Conservation (phyloP, 129 eudicot species). For the Tagetes patula region DNA sequence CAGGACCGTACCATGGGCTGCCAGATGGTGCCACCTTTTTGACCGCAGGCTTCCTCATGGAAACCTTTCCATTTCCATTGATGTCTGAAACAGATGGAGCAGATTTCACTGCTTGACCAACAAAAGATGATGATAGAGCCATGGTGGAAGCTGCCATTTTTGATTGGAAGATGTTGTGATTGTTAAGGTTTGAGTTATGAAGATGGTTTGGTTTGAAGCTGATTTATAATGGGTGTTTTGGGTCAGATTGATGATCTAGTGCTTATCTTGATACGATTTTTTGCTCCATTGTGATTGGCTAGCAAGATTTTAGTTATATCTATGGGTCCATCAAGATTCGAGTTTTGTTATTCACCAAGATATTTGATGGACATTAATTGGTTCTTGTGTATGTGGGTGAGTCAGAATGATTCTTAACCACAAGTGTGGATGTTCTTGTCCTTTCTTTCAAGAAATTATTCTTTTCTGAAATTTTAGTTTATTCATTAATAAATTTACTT, state of each 20-base stretch:
- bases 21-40: constrained; percentile 38
- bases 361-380: constrained; percentile 24
- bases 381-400: constrained; percentile 23
- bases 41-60: constrained; percentile 34
- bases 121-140: constrained; percentile 41
- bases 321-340: constrained; percentile 3
- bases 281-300: constrained; percentile 33
- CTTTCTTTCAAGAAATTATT: not conserved
- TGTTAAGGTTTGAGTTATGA: constrained; percentile 21
- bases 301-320: constrained; percentile 22
- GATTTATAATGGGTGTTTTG: constrained; percentile 17
- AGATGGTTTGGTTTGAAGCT: constrained; percentile 21
- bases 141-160: constrained; percentile 45
- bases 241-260: constrained; percentile 27
- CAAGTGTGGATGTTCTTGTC: constrained; percentile 15
- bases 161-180: constrained; percentile 17
- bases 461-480: too few relatives aligned
- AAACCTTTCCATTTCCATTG: constrained; percentile 31
- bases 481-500: not conserved
- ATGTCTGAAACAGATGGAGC: constrained; percentile 31
- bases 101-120: constrained; percentile 35
- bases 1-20: constrained; percentile 49
- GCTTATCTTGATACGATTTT: constrained; percentile 36
- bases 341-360: constrained; percentile 11
- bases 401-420: constrained; percentile 18